phyloP scores from a whole-genome alignment of 495 filamentous ascomycete genomes.

The Aeminium ludgeri region DNA sequence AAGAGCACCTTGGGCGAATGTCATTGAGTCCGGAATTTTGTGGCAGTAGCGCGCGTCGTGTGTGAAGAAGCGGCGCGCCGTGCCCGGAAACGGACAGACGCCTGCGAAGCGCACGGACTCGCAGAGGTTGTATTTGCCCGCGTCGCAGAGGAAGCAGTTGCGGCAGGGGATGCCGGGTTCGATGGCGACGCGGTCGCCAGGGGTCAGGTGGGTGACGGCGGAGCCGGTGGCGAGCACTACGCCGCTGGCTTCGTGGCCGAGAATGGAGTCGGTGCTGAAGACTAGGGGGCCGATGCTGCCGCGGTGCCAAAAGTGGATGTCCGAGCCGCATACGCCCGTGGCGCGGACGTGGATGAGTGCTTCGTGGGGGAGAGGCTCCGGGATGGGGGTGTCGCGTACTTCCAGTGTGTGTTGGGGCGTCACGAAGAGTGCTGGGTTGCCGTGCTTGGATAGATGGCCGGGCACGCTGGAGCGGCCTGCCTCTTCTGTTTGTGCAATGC shows the following conservation, averaged over 20 bases:
- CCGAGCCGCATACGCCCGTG: constrained; percentile 17
- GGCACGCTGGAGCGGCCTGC: too few species aligned
- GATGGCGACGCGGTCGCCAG: constrained; percentile 16
- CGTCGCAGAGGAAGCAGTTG: constrained; percentile 15
- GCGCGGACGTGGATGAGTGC: constrained; percentile 16
- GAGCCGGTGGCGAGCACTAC: constrained; percentile 11
- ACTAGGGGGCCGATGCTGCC: constrained; percentile 13
- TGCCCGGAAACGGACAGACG: constrained; percentile 14
- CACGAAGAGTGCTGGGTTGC: too few species aligned
- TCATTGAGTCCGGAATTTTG: constrained; percentile 14
- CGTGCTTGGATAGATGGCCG: too few species aligned
- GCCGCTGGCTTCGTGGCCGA: constrained; percentile 17
- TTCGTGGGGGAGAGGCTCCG: constrained; percentile 12
- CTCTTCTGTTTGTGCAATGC: too few species aligned
- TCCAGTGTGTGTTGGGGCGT: constrained; percentile 1
- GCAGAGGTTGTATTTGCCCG: constrained; percentile 17
- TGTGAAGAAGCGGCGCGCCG: constrained; percentile 15
- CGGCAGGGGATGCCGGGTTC: constrained; percentile 18
- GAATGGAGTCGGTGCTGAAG: constrained; percentile 4
- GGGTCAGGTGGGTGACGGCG: constrained; percentile 6
- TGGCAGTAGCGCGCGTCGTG: constrained; percentile 16
- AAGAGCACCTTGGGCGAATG: constrained; percentile 17
- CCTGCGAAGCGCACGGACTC: constrained; percentile 14
- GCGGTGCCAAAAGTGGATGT: constrained; percentile 18
- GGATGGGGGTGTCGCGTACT: constrained; percentile 9